Conservation (phyloP, 2,329 filamentous ascomycete species). For the Verruconis gallopava region DNA sequence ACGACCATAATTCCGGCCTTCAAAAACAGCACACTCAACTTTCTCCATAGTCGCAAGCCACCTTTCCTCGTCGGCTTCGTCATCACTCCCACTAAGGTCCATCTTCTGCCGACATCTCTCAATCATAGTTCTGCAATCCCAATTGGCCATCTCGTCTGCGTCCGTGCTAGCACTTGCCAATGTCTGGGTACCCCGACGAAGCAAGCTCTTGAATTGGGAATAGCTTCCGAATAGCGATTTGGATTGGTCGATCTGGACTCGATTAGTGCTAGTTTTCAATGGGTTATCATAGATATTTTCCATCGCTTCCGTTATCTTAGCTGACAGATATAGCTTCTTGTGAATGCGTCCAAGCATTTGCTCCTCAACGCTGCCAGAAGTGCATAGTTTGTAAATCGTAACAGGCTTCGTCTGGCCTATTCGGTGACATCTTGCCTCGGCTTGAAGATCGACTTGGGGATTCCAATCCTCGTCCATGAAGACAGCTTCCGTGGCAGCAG, state of each 20-base stretch:
- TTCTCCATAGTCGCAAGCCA: slow-evolving; percentile 45
- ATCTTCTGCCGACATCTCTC: slow-evolving; percentile 41
- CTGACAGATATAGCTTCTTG: slow-evolving; percentile 49
- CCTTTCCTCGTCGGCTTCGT: slow-evolving; percentile 30
- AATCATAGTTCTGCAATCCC: slow-evolving; percentile 42
- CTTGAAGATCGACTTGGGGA: slow-evolving; percentile 40
- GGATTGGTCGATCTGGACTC: slow-evolving; percentile 17
- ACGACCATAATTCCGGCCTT: slow-evolving; percentile 40
- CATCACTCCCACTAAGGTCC: slow-evolving; percentile 27
- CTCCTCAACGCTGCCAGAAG: slow-evolving; percentile 44
- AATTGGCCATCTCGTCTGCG: slow-evolving; percentile 43
- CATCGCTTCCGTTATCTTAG: slow-evolving; percentile 48
- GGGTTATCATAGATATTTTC: slow-evolving; percentile 35
- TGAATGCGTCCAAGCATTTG: slow-evolving; percentile 45
- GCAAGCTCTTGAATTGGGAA: slow-evolving; percentile 39
- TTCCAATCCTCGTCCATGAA: slow-evolving; percentile 46
- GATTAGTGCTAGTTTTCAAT: slow-evolving; percentile 14
- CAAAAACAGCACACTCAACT: slow-evolving; percentile 44
- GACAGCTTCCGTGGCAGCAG: slow-evolving; percentile 41
- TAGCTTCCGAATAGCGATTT: slow-evolving; percentile 41
- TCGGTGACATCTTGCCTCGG: slow-evolving; percentile 41
- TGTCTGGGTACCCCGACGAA: slow-evolving; percentile 42
- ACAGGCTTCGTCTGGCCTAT: slow-evolving; percentile 43
- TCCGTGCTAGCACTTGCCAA: slow-evolving; percentile 40
- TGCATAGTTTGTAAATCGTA: slow-evolving; percentile 43